phyloP scores from a whole-genome alignment of 1,284 basidiomycete species.

The Schizophyllum commune region DNA sequence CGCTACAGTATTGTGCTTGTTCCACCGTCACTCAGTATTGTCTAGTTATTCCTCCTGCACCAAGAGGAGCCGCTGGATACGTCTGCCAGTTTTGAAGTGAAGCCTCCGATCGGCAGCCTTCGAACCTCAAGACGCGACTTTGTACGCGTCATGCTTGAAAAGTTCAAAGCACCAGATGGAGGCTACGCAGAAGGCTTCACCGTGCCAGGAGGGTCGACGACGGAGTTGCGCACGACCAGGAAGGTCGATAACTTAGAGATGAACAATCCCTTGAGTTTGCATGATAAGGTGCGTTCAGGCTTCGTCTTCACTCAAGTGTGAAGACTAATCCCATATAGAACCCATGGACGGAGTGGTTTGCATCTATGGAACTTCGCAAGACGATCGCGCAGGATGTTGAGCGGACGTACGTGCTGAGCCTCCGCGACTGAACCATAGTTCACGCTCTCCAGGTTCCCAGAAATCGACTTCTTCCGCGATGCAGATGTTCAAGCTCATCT shows the following conservation, averaged over 20 bases:
- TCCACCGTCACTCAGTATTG: slow-evolving; percentile 8
- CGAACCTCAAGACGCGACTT: slow-evolving; percentile 44
- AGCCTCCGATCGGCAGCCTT: slow-evolving; percentile 38
- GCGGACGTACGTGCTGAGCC: slow-evolving; percentile 57
- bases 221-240: slow-evolving; percentile 27
- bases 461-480: slow-evolving; percentile 80
- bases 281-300: slow-evolving; percentile 54
- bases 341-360: slow-evolving; percentile 91
- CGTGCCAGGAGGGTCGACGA: slow-evolving; percentile 39
- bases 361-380: slow-evolving; percentile 77
- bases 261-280: slow-evolving; percentile 83
- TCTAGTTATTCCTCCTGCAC: slow-evolving; percentile 53
- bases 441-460: slow-evolving; percentile 63
- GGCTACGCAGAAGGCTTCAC: slow-evolving; percentile 63
- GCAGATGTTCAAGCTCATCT: slow-evolving; percentile 69
- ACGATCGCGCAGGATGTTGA: slow-evolving; percentile 90
- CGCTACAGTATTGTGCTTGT: slow-evolving; percentile 7
- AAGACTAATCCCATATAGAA: slow-evolving; percentile 42
- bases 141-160: slow-evolving; percentile 44
- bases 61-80: slow-evolving; percentile 50
- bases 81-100: slow-evolving; percentile 34
- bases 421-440: slow-evolving; percentile 3
- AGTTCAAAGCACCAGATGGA: slow-evolving; percentile 72
- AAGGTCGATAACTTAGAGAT: slow-evolving; percentile 45
- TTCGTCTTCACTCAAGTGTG: neutral